Percentiles rank a stretch among this genome's conserved stretches.
Evolutionary conservation across 805 yeast species (phyloP).

Genomic region (Metschnikowia anglica): DNA sequence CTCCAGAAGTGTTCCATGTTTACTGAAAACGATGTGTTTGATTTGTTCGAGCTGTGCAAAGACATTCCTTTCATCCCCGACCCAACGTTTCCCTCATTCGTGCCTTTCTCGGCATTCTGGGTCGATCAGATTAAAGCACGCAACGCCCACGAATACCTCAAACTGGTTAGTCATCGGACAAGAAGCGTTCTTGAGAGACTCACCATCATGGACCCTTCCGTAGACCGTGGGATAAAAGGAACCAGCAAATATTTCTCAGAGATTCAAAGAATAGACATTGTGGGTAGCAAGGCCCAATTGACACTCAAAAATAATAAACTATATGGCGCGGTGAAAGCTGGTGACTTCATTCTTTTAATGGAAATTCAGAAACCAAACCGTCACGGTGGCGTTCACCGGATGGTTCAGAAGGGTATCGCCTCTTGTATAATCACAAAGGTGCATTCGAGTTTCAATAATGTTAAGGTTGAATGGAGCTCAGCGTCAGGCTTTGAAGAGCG

Average conservation of each 20-base stretch:
- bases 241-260: conserved; percentile 32
- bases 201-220: conserved; percentile 14
- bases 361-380: conserved; percentile 31
- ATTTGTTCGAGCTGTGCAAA: conserved; percentile 7
- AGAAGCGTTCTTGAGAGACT: conserved; percentile 12
- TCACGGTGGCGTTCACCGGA: conserved; percentile 21
- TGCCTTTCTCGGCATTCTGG: background rate
- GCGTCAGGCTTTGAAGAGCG: conserved; percentile 13
- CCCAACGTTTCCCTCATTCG: background rate
- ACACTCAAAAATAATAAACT: background rate
- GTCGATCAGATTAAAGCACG: conserved; percentile 1
- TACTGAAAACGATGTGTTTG: conserved; percentile 18
- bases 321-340: background rate
- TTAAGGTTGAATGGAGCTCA: conserved; percentile 8
- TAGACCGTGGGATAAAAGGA: conserved; percentile 18
- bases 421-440: conserved; percentile 18
- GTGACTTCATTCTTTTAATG: conserved; percentile 20
- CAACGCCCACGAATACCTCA: background rate
- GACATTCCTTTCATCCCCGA: background rate
- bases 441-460: background rate
- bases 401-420: conserved; percentile 26
- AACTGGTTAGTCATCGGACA: conserved; percentile 2
- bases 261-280: conserved; percentile 14
- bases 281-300: conserved; percentile 13
- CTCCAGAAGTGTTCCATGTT: conserved; percentile 5